Percentiles rank a stretch among this genome's conserved stretches.
phyloP scores from a whole-genome alignment of 2,329 filamentous ascomycete genomes.

The Talaromyces marneffei region DNA sequence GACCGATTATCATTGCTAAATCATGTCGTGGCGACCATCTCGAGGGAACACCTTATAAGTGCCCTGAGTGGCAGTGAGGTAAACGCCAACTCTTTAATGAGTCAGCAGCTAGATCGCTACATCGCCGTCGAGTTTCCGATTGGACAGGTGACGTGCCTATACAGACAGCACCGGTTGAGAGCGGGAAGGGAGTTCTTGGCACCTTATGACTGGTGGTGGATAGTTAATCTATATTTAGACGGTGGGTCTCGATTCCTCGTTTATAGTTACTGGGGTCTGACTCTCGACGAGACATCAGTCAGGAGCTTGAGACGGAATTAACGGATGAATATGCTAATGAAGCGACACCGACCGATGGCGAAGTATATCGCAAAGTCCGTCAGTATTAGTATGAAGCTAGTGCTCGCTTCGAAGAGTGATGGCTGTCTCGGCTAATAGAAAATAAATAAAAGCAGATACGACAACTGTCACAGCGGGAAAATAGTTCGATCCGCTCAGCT shows the following conservation, averaged over 20 bases:
- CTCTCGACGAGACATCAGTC: slow-evolving; percentile 11
- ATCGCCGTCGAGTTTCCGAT: not conserved
- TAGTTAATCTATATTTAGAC: slow-evolving; percentile 1
- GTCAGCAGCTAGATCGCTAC: not conserved
- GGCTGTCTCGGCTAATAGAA: slow-evolving; percentile 14
- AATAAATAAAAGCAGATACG: slow-evolving; percentile 18
- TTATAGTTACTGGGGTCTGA: not conserved
- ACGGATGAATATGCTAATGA: slow-evolving; percentile 13
- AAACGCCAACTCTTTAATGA: not conserved
- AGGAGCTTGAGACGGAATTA: slow-evolving; percentile 5
- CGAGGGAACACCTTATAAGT: not conserved
- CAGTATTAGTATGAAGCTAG: slow-evolving; percentile 7
- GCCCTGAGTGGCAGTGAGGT: not conserved
- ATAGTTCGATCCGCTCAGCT: not conserved
- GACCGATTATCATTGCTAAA: not conserved
- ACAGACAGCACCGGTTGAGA: not conserved
- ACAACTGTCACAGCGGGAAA: slow-evolving; percentile 11
- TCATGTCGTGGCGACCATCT: not conserved
- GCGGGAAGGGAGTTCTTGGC: not conserved
- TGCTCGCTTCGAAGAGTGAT: slow-evolving; percentile 17
- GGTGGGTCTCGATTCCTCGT: not conserved
- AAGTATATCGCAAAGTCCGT: slow-evolving; percentile 4
- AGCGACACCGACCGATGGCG: not conserved
- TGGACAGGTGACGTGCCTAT: not conserved
- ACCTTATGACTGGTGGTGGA: not conserved